These are phyloP conservation scores for Arachnopeziza araneosa DNA, from an alignment of 2,329 filamentous ascomycete genomes.

Conservation along the genomic window DNA sequence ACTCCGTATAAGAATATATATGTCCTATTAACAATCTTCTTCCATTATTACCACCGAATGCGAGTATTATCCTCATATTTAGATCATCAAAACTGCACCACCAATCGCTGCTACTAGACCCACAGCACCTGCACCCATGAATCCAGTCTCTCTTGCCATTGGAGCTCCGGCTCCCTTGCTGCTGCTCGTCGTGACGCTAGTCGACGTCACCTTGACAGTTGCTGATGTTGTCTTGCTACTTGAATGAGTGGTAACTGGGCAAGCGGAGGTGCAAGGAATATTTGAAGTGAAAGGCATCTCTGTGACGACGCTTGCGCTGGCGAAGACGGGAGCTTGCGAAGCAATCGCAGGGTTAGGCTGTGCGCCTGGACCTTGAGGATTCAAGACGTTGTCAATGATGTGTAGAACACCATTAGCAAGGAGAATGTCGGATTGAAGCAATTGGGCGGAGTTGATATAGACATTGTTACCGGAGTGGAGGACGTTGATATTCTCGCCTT, in stretches of 20 bases:
- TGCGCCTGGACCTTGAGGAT: slow-evolving; percentile 34
- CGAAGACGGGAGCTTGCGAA: slow-evolving; percentile 34
- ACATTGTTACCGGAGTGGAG: slow-evolving; percentile 32
- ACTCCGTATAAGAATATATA: not conserved
- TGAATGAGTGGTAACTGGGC: slow-evolving; percentile 29
- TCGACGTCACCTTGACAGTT: not conserved
- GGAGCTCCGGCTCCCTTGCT: slow-evolving; percentile 6
- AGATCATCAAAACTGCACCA: slow-evolving; percentile 19
- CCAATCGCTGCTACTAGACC: slow-evolving; percentile 19
- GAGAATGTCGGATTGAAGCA: slow-evolving; percentile 34
- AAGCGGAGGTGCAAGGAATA: slow-evolving; percentile 39
- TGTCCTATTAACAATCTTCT: not conserved
- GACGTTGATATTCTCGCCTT: slow-evolving; percentile 32
- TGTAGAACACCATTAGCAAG: slow-evolving; percentile 33
- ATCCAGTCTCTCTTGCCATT: slow-evolving; percentile 15
- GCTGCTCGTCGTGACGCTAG: not conserved
- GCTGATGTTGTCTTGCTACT: not conserved
- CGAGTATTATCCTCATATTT: not conserved
- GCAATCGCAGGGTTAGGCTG: slow-evolving; percentile 34
- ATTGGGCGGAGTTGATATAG: slow-evolving; percentile 36
- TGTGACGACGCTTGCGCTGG: slow-evolving; percentile 18
- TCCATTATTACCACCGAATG: not conserved
- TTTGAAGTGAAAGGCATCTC: slow-evolving; percentile 35
- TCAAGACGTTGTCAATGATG: slow-evolving; percentile 40
- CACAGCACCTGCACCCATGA: slow-evolving; percentile 6